These are phyloP conservation scores for Cladobotryum mycophilum DNA, from an alignment of 2,329 filamentous ascomycete genomes.

Conservation along the genomic window DNA sequence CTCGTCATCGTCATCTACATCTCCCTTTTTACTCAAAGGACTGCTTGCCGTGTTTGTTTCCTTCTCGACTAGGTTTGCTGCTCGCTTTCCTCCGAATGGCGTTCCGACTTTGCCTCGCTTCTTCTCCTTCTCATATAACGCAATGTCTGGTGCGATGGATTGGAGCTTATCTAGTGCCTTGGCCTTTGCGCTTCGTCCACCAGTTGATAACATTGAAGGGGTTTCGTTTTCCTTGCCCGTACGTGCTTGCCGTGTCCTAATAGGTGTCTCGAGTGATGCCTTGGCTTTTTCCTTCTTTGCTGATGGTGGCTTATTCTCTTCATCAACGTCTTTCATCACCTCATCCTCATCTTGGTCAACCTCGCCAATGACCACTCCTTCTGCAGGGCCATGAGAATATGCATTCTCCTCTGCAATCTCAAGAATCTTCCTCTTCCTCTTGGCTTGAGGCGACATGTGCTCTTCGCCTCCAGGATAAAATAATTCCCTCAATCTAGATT, in stretches of 20 bases:
- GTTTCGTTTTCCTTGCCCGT: constrained; percentile 78
- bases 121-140: constrained; percentile 86
- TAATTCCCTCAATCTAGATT: constrained; percentile 51
- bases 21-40: constrained; percentile 33
- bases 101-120: constrained; percentile 57
- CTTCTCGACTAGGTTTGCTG: constrained; percentile 52
- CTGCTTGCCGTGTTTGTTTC: constrained; percentile 36
- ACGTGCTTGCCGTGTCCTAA: constrained; percentile 39
- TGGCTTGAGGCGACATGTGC: constrained; percentile 35
- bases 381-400: constrained; percentile 39
- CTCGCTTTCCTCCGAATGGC: constrained; percentile 58
- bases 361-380: constrained; percentile 40
- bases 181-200: constrained; percentile 81
- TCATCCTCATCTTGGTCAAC: constrained; percentile 33
- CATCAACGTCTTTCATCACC: constrained; percentile 33
- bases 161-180: constrained; percentile 74
- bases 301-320: constrained; percentile 6
- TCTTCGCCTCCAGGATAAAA: constrained; percentile 61
- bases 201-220: constrained; percentile 59
- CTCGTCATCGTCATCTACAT: constrained; percentile 26
- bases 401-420: constrained; percentile 47
- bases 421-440: constrained; percentile 44
- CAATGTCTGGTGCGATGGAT: constrained; percentile 74
- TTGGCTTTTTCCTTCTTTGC: constrained; percentile 4
- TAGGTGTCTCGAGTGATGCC: constrained; percentile 31